phyloP scores from a whole-genome alignment of 1,284 basidiomycete genomes.

The Agaricales sp. region DNA sequence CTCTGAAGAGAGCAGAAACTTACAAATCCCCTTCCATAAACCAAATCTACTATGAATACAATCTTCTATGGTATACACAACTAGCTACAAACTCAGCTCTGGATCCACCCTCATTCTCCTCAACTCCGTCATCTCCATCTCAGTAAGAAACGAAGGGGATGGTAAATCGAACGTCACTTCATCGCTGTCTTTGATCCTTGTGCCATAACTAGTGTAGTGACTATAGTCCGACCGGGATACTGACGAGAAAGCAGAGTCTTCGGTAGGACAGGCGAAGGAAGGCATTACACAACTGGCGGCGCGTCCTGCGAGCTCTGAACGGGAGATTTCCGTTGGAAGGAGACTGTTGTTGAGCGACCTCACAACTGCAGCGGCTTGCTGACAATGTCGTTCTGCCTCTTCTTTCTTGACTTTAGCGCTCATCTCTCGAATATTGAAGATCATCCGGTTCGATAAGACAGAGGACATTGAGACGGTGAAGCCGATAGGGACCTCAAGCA shows the following conservation, averaged over 20 bases:
- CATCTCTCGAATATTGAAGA: conserved; percentile 41
- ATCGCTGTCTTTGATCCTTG: conserved; percentile 5
- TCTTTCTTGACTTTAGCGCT: conserved; percentile 21
- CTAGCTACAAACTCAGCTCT: too few species aligned
- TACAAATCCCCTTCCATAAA: too few species aligned
- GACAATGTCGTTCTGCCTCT: conserved; percentile 8
- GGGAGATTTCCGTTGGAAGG: neutral
- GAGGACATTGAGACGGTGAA: conserved; percentile 48
- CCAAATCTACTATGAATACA: too few species aligned
- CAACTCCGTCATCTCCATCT: conserved; percentile 30
- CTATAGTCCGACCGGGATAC: neutral
- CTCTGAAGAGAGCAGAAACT: too few species aligned
- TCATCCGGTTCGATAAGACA: conserved; percentile 42
- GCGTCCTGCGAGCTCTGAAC: neutral
- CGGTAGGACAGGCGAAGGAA: neutral
- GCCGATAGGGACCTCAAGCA: conserved; percentile 42
- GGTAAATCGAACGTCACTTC: conserved; percentile 10
- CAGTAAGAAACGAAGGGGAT: conserved; percentile 16
- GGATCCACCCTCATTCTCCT: conserved; percentile 22
- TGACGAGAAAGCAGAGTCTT: neutral
- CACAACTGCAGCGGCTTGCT: conserved; percentile 4
- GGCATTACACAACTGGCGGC: neutral
- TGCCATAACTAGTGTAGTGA: conserved; percentile 2
- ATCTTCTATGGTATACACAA: too few species aligned
- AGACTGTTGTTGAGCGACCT: neutral